Evolutionary conservation across 2,329 filamentous ascomycete species (phyloP).

Genomic region (Cladophialophora bantiana): DNA sequence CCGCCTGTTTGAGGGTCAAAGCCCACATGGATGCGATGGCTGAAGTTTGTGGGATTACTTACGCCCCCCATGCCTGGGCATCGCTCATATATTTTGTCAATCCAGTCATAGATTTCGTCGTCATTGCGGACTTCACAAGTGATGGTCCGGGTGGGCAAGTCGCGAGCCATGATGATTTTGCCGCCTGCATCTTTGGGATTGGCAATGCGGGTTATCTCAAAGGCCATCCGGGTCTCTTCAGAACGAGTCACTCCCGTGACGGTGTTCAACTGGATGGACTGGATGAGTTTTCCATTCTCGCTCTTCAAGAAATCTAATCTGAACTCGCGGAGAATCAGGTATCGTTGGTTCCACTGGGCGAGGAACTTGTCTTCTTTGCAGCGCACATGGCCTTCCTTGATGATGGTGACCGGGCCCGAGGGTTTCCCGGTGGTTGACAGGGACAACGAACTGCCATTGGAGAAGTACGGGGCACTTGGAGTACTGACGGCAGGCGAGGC

Average conservation of each 20-base stretch:
- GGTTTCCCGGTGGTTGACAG: conserved; percentile 64
- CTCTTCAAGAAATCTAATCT: conserved; percentile 94
- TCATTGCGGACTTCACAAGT: conserved; percentile 95
- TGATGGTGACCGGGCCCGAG: conserved; percentile 72
- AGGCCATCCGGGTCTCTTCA: conserved; percentile 88
- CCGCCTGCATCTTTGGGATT: conserved; percentile 66
- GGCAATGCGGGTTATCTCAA: conserved; percentile 82
- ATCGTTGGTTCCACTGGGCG: conserved; percentile 91
- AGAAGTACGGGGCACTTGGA: conserved; percentile 67
- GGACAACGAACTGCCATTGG: conserved; percentile 76
- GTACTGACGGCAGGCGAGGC: conserved; percentile 68
- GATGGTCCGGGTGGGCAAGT: conserved; percentile 80
- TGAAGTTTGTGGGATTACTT: conserved; percentile 98
- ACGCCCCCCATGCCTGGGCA: conserved; percentile 98
- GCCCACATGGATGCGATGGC: conserved; percentile 94
- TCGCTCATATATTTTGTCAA: conserved; percentile 95
- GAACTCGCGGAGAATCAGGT: conserved; percentile 88
- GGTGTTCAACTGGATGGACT: conserved; percentile 83
- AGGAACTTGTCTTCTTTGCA: conserved; percentile 80
- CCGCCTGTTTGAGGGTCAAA: conserved; percentile 95
- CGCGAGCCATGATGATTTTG: conserved; percentile 76
- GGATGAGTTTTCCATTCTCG: conserved; percentile 84
- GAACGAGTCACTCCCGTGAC: conserved; percentile 90
- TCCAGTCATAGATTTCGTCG: conserved; percentile 98
- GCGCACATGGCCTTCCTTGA: conserved; percentile 67